Evolutionary conservation across 2,329 filamentous ascomycete species (phyloP).

Genomic region (Didymella exigua): DNA sequence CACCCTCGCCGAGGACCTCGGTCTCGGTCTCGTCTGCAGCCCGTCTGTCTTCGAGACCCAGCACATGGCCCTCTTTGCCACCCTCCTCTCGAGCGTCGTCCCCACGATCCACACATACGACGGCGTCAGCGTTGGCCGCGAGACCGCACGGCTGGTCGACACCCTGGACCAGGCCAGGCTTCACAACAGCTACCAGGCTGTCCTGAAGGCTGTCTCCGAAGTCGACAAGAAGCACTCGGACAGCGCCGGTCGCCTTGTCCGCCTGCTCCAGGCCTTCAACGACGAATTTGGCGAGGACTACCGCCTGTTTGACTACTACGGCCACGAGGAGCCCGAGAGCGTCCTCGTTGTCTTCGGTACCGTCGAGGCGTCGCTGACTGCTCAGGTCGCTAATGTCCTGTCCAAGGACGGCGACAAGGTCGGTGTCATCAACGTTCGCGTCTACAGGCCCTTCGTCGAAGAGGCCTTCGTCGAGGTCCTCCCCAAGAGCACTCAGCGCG

Average conservation of each 20-base stretch:
- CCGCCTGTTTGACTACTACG: constrained; percentile 90
- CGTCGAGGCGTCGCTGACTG: constrained; percentile 82
- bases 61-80: constrained; percentile 92
- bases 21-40: constrained; percentile 83
- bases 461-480: constrained; percentile 87
- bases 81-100: constrained; percentile 75
- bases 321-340: constrained; percentile 76
- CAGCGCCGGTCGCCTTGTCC: constrained; percentile 72
- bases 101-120: constrained; percentile 91
- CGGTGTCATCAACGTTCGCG: constrained; percentile 86
- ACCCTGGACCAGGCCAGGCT: constrained; percentile 75
- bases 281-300: constrained; percentile 93
- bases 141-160: constrained; percentile 82
- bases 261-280: constrained; percentile 78
- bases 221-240: constrained; percentile 73
- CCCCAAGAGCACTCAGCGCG: constrained; percentile 73
- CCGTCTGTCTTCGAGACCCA: constrained; percentile 88
- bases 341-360: constrained; percentile 94
- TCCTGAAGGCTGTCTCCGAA: constrained; percentile 66
- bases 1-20: constrained; percentile 84
- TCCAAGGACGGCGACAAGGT: constrained; percentile 75
- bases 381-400: constrained; percentile 77
- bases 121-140: constrained; percentile 79
- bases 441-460: constrained; percentile 95
- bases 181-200: constrained; percentile 69